phyloP scores from a whole-genome alignment of 2,329 filamentous ascomycete species.

The Macroventuria anomochaeta region DNA sequence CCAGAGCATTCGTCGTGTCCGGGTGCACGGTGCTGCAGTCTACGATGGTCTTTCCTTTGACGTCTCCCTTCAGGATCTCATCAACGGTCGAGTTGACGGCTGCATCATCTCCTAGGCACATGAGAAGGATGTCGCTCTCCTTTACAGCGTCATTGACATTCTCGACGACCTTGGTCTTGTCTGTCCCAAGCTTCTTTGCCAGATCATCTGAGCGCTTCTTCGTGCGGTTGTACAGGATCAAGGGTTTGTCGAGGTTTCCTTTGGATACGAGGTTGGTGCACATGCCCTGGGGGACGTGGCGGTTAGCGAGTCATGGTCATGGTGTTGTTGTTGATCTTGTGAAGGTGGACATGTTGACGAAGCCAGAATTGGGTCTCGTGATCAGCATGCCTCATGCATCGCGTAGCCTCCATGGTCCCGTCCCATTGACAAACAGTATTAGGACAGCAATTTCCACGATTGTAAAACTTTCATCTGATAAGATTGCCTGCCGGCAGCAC shows the following conservation, averaged over 20 bases:
- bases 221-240: slow-evolving; percentile 84
- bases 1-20: slow-evolving; percentile 73
- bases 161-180: slow-evolving; percentile 69
- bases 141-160: slow-evolving; percentile 68
- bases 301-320: slow-evolving; percentile 6
- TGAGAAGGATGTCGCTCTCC: slow-evolving; percentile 79
- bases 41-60: slow-evolving; percentile 78
- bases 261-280: slow-evolving; percentile 78
- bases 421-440: background rate
- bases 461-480: background rate
- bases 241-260: slow-evolving; percentile 70
- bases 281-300: slow-evolving; percentile 26
- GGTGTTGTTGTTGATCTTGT: background rate
- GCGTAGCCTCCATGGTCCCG: too few relatives aligned
- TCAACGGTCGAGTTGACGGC: slow-evolving; percentile 70
- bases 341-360: background rate
- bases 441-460: background rate
- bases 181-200: slow-evolving; percentile 63
- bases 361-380: too few relatives aligned
- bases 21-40: slow-evolving; percentile 91
- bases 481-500: slow-evolving; percentile 34
- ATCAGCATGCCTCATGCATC: too few relatives aligned
- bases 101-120: slow-evolving; percentile 78
- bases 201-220: slow-evolving; percentile 69
- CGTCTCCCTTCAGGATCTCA: slow-evolving; percentile 61